Conservation (phyloP, 768 basidiomycete genomes). For the Mycena galopus region DNA sequence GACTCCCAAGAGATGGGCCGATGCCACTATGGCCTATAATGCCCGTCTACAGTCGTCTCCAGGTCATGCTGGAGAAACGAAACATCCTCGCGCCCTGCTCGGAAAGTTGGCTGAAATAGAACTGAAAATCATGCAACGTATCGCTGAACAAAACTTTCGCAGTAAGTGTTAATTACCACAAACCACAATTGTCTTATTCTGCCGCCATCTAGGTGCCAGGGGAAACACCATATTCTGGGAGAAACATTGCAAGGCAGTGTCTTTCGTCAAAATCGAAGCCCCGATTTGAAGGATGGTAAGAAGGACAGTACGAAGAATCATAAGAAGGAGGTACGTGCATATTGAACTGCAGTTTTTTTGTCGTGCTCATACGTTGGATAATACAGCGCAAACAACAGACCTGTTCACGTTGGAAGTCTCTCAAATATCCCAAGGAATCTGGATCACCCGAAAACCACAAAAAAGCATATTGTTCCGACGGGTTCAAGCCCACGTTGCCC, state of each 20-base stretch:
- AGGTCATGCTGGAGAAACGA: neutral
- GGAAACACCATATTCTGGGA: neutral
- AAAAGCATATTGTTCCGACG: constrained; percentile 14
- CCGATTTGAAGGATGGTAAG: neutral
- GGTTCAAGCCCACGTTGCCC: constrained; percentile 10
- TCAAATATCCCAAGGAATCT: constrained; percentile 9
- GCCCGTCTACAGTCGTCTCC: no score
- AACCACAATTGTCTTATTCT: neutral
- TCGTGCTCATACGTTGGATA: no score
- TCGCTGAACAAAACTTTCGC: neutral
- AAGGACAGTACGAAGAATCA: no score
- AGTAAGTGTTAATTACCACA: neutral
- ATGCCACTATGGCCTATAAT: constrained; percentile 6
- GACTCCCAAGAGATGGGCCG: constrained; percentile 5
- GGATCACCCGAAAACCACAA: constrained; percentile 16
- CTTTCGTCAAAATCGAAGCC: neutral
- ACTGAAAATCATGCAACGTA: neutral
- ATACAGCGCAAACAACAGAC: neutral
- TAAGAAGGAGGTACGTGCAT: neutral
- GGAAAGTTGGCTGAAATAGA: constrained; percentile 7
- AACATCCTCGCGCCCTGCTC: constrained; percentile 1
- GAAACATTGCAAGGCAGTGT: neutral
- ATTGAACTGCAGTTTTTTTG: neutral
- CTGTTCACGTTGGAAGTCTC: constrained; percentile 1
- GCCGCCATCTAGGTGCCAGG: neutral